A percentile compares a stretch with the other conserved stretches of the same genome.
phyloP scores from a whole-genome alignment of 768 basidiomycete genomes.

The Tephrocybe sp. region DNA sequence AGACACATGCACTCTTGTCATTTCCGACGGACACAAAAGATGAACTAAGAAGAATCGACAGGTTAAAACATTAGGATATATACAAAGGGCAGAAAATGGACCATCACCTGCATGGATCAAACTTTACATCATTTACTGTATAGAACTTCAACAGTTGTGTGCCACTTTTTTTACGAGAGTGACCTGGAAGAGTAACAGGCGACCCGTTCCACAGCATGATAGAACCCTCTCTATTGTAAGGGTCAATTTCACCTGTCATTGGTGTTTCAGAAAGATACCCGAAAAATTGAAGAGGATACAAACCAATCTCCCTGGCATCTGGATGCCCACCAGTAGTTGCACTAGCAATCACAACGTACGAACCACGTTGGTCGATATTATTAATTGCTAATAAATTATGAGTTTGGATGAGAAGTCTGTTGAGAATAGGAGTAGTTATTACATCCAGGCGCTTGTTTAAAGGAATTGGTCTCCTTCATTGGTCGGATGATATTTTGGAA shows the following conservation, averaged over 20 bases:
- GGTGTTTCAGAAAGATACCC: neutral
- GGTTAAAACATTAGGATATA: neutral
- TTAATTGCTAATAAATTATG: slow-evolving; percentile 40
- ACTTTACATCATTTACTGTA: slow-evolving; percentile 52
- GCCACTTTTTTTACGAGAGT: slow-evolving; percentile 11
- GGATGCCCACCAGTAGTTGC: slow-evolving; percentile 42
- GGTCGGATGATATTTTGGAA: slow-evolving; percentile 5
- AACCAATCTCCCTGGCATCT: slow-evolving; percentile 28
- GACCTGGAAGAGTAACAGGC: slow-evolving; percentile 18
- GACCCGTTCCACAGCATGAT: slow-evolving; percentile 37
- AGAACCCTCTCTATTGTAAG: slow-evolving; percentile 47
- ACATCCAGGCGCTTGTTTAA: slow-evolving; percentile 46
- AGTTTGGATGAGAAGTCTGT: neutral
- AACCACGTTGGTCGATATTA: slow-evolving; percentile 44
- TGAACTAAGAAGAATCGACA: slow-evolving; percentile 24
- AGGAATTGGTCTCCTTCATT: slow-evolving; percentile 23
- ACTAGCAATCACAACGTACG: slow-evolving; percentile 41
- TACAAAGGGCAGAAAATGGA: neutral
- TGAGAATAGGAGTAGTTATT: neutral
- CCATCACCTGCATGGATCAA: slow-evolving; percentile 49
- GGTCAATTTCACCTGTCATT: slow-evolving; percentile 28
- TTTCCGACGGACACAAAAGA: slow-evolving; percentile 46
- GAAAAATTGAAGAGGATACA: neutral
- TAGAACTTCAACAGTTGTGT: slow-evolving; percentile 43
- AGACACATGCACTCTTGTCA: slow-evolving; percentile 40